These are phyloP conservation scores for Pythium scleroteichum DNA, from an alignment of 352 stramenopile genomes.

Conservation along the genomic window DNA sequence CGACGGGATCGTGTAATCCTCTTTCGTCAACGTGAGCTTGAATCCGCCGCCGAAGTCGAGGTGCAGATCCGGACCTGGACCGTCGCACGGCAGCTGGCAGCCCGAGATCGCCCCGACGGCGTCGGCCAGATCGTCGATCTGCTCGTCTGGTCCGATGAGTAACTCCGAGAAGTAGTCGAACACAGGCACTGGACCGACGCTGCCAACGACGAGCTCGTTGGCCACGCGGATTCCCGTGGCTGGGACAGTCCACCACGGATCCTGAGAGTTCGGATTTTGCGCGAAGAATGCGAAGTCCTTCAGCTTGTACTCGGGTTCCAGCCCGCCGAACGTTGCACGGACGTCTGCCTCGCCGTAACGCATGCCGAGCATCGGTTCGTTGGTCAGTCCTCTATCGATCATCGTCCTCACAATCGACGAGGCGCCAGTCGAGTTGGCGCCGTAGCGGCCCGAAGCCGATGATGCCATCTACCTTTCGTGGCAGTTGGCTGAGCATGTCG, in stretches of 20 bases:
- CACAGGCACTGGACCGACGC: background rate
- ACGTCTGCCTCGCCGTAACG: background rate
- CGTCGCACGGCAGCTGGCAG: slow-evolving; percentile 7
- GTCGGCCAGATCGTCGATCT: background rate
- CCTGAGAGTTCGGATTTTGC: background rate
- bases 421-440: background rate
- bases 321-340: slow-evolving; percentile 10
- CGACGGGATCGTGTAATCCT: slow-evolving; percentile 5
- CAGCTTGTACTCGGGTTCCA: slow-evolving; percentile 1
- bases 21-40: slow-evolving; percentile 13
- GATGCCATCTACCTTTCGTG: background rate
- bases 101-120: slow-evolving; percentile 1
- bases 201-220: background rate
- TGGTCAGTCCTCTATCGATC: slow-evolving; percentile 4
- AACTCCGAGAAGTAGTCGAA: background rate
- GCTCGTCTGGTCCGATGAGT: background rate
- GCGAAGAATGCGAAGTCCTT: slow-evolving; percentile 11
- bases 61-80: slow-evolving; percentile 11
- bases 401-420: slow-evolving; percentile 6
- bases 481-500: background rate
- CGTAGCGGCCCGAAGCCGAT: background rate
- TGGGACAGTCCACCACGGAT: slow-evolving; percentile 5
- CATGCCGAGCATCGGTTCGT: slow-evolving; percentile 10
- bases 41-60: slow-evolving; percentile 1
- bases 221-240: slow-evolving; percentile 1